Evolutionary conservation across 257 asterid species (phyloP).

Genomic region (Parsonsia alboflavescens): DNA sequence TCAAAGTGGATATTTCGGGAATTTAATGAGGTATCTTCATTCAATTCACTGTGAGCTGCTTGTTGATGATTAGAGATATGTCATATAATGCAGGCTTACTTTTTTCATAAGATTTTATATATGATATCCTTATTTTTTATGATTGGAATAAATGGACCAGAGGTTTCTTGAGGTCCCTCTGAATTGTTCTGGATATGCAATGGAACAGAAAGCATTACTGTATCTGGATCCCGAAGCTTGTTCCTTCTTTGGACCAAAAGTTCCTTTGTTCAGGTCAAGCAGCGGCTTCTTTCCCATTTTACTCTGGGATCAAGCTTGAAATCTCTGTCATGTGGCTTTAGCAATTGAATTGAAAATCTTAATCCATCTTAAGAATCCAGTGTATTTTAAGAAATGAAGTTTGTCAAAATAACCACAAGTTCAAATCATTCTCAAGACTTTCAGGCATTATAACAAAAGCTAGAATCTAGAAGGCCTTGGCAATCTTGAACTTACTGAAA

Average conservation of each 20-base stretch:
- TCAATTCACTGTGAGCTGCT: neutral
- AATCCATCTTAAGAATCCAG: neutral
- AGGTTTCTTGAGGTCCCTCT: neutral
- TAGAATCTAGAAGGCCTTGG: neutral
- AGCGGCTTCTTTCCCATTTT: neutral
- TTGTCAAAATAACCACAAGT: neutral
- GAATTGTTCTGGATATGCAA: neutral
- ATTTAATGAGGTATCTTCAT: constrained; percentile 77
- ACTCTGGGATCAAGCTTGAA: neutral
- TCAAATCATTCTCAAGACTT: neutral
- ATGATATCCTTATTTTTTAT: neutral
- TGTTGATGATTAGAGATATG: neutral
- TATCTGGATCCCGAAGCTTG: neutral
- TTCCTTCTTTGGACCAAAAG: neutral
- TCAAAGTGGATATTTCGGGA: constrained; percentile 95
- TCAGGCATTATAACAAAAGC: neutral
- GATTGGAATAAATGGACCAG: neutral
- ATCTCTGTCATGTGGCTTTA: neutral
- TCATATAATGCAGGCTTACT: neutral
- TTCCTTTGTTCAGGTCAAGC: neutral
- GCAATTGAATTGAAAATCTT: neutral
- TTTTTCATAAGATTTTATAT: too few species aligned
- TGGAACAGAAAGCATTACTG: neutral
- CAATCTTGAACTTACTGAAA: neutral
- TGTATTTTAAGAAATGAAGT: neutral